Conservation (phyloP, 1,284 basidiomycete genomes). For the Trichosporon sp. region DNA sequence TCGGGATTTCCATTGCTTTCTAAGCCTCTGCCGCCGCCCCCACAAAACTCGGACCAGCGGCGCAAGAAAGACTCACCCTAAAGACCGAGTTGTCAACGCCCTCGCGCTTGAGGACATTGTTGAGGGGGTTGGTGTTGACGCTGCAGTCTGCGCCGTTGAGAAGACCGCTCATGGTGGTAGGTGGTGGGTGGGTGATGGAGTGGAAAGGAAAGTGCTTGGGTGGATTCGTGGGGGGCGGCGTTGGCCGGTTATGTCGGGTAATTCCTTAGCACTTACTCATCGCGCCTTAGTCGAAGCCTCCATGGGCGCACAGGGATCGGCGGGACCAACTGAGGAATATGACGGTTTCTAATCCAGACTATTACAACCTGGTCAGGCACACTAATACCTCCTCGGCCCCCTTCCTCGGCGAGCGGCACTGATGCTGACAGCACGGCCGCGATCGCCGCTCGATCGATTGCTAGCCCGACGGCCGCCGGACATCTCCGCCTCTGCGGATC, state of each 20-base stretch:
- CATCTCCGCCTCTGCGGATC: background rate
- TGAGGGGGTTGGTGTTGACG: constrained; percentile 75
- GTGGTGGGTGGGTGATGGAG: background rate
- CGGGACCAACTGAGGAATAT: background rate
- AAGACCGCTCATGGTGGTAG: constrained; percentile 51
- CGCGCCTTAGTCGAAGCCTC: background rate
- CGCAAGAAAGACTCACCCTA: constrained; percentile 27
- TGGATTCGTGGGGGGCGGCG: background rate
- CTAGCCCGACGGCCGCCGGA: background rate
- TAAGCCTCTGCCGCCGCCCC: background rate
- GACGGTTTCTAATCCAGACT: background rate
- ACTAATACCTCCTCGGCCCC: background rate
- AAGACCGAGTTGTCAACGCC: constrained; percentile 77
- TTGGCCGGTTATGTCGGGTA: constrained; percentile 4
- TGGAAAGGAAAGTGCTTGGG: background rate
- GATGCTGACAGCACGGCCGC: background rate
- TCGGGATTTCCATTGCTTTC: background rate
- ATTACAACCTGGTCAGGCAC: background rate
- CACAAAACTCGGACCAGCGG: too few species aligned
- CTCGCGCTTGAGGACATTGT: constrained; percentile 85
- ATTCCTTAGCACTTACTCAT: background rate
- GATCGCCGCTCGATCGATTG: background rate
- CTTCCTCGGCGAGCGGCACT: background rate
- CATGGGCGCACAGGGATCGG: background rate
- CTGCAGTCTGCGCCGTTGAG: constrained; percentile 90